phyloP scores from a whole-genome alignment of 164 flowering plant species.

The Nelumbo lutea region DNA sequence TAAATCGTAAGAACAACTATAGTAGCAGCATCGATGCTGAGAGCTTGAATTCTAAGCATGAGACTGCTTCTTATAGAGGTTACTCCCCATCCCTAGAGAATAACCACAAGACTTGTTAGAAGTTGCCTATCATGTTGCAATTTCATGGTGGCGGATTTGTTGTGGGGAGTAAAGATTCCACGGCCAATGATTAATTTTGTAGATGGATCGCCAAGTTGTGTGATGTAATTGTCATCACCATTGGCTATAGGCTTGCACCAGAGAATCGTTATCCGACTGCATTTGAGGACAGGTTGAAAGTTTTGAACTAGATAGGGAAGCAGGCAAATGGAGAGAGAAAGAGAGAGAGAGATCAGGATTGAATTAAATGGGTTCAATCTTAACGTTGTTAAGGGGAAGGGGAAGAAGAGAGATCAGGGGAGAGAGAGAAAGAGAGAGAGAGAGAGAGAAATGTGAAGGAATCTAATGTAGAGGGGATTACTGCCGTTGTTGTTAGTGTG shows the following conservation, averaged over 20 bases:
- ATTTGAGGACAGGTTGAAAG: too few species aligned
- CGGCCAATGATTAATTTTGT: constrained; percentile 73
- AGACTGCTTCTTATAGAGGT: constrained; percentile 40
- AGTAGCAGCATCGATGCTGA: constrained; percentile 13
- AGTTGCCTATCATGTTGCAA: constrained; percentile 67
- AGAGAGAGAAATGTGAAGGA: too few species aligned
- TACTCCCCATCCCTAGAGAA: constrained; percentile 34
- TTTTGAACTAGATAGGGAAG: too few species aligned
- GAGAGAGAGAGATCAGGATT: too few species aligned
- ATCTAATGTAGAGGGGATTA: too few species aligned
- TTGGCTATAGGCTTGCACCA: constrained; percentile 87
- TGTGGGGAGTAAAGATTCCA: constrained; percentile 65
- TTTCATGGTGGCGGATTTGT: constrained; percentile 87
- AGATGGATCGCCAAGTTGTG: constrained; percentile 68
- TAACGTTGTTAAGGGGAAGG: too few species aligned
- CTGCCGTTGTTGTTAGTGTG: too few species aligned
- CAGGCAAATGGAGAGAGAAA: too few species aligned
- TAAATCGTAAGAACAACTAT: constrained; percentile 20
- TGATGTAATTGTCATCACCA: constrained; percentile 71
- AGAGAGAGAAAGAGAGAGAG: too few species aligned
- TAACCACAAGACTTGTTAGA: constrained; percentile 17
- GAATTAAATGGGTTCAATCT: too few species aligned
- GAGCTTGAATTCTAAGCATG: constrained; percentile 30
- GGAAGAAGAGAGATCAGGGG: too few species aligned
- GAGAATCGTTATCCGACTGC: constrained; percentile 30